Evolutionary conservation across 345 rosid genomes (phyloP), one percentile per base, ranked within the genome.

Genomic region (Melaleuca quinquenervia): DNA sequence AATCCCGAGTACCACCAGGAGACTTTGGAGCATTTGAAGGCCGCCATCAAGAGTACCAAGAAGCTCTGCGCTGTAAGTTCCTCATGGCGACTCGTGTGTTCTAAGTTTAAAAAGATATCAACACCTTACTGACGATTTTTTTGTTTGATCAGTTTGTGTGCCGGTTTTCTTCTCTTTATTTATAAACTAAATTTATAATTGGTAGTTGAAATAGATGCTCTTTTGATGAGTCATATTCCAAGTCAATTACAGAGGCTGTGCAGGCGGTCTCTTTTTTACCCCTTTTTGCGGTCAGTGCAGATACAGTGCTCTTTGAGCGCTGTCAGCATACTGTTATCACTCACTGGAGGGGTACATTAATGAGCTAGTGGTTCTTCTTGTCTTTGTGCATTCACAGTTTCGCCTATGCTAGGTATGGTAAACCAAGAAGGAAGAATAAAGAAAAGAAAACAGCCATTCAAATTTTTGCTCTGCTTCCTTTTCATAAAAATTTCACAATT

Each of bases 41-140:
- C 91, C n/a, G 96, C 98, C 14, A 93, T 97, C 53, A 97, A 91
- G 92, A 88, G 89, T 83, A 93, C 98, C 82, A 96, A 86, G 93
- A 97, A 96, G 93, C 97, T 97, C 84, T 97, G 98, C 90, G 98
- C 96, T 82, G 99, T 95, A 92, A 84, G 90, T 82, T 88, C 88
- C 83, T 84, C 29, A 26, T 48, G 29, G 32, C 7, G 7, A 12
- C 76, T 84, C 52, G 24, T 54, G 52, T 16, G 50, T 45, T 83
- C 12, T 20, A 26, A 62, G 56, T 74, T 49, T 8, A 18, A 15
- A 64, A 64, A 64, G 76, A 32, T 32, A n/a, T n/a, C n/a, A 5
- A 16, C 22, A 32, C 24, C 76, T 32, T 64, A 32, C 76, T 16
- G 41, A 18, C 76, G 18, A 32, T 29, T 29, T 18, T 64, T 32